A percentile compares a stretch with the other conserved stretches of the same genome.
Conservation (phyloP, 1,139 yeast species). For the Sugiyamaella neomexicana region DNA sequence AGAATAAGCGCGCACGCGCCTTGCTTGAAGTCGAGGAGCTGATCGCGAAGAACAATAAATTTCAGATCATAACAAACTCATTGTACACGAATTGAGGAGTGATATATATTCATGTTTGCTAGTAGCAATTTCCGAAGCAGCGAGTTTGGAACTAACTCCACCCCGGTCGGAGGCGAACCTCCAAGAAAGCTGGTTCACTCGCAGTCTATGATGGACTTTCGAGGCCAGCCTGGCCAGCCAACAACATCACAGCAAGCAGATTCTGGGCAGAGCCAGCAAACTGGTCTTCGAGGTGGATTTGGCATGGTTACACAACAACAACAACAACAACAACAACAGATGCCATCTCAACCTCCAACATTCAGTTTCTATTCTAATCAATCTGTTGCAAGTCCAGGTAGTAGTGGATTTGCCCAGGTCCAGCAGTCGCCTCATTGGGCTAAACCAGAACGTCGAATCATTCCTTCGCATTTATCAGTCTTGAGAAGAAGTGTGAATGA, state of each 20-base stretch:
- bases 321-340: slow-evolving; percentile 4
- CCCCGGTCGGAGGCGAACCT: neutral
- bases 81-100: neutral
- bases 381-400: neutral
- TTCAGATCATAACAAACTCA: neutral
- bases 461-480: slow-evolving; percentile 16
- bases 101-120: slow-evolving; percentile 2
- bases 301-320: slow-evolving; percentile 11
- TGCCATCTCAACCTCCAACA: slow-evolving; percentile 10
- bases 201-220: slow-evolving; percentile 33
- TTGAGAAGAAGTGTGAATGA: slow-evolving; percentile 7
- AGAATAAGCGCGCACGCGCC: neutral
- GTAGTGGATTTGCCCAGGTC: neutral
- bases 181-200: slow-evolving; percentile 28
- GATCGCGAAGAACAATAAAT: neutral
- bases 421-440: slow-evolving; percentile 18
- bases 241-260: neutral
- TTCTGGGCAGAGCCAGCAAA: slow-evolving; percentile 7
- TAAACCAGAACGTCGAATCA: slow-evolving; percentile 13
- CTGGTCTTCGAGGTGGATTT: neutral
- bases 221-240: slow-evolving; percentile 5
- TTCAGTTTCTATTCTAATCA: slow-evolving; percentile 1
- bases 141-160: slow-evolving; percentile 4
- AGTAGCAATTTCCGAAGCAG: slow-evolving; percentile 5
- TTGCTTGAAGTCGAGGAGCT: no score